These are phyloP conservation scores for Porpolomopsis calyptriformis DNA, from an alignment of 768 basidiomycete genomes.

Conservation along the genomic window DNA sequence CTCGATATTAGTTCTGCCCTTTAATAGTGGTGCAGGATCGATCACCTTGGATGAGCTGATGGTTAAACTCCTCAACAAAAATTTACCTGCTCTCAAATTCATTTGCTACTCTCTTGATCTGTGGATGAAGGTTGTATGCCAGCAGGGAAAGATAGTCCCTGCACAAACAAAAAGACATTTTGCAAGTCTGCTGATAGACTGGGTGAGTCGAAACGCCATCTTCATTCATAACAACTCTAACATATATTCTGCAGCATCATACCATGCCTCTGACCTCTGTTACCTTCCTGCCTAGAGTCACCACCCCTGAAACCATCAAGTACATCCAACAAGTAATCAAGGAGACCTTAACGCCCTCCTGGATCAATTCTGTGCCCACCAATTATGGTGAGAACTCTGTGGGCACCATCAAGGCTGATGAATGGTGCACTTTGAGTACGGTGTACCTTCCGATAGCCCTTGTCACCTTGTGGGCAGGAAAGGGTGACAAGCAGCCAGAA, in stretches of 20 bases:
- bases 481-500: too few species aligned
- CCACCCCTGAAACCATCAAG: conserved; percentile 9
- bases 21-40: too few species aligned
- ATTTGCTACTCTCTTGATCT: neutral
- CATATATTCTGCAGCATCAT: neutral
- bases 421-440: conserved; percentile 21
- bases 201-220: neutral
- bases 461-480: conserved; percentile 23
- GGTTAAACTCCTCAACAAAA: neutral
- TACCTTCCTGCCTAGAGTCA: neutral
- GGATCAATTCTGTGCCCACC: conserved; percentile 19
- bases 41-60: too few species aligned
- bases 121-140: neutral
- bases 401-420: conserved; percentile 25
- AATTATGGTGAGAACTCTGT: conserved; percentile 19
- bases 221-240: neutral
- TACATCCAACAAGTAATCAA: conserved; percentile 17
- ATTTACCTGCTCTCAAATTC: neutral
- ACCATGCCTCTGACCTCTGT: neutral
- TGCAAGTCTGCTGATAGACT: neutral
- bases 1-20: too few species aligned
- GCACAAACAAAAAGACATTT: neutral
- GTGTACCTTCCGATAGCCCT: conserved; percentile 25
- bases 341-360: conserved; percentile 16
- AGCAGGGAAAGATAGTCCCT: neutral